Base-by-base conservation (phyloP, 495 filamentous ascomycete species). In the Talaromyces borbonicus region DNA sequence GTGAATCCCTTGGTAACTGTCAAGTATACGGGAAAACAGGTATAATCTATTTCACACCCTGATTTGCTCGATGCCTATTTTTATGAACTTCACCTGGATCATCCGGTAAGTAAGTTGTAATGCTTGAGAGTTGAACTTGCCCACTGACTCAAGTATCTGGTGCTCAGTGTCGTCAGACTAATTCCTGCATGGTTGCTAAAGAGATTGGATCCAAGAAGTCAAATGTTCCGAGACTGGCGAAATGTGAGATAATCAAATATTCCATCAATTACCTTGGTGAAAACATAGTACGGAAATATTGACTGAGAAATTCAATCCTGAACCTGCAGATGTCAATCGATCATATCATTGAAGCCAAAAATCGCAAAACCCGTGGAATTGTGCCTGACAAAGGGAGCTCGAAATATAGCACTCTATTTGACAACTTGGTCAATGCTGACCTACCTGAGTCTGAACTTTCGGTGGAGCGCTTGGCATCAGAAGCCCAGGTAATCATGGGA, bases 391-490 rank as follows among this genome's bases (percentile, higher is more conserved):
- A 38, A 5, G 14, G 14, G 5, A 38, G n/a, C 19, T 16, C 15
- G 6, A 38, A 38, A 38, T 15, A 38, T 14, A 22, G 15, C 19
- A 16, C 23, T 40, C 15, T 16, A 22, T 16, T 40, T 40, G 37
- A 40, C 37, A 4, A 40, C n/a, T 40, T 75, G 7, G 35, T 72
- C 6, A 48, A 62, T 27, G 61, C 57, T 45, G 51, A 61, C 15
- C 51, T 75, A n/a, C 72, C 71, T 0, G 22, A 43, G 0, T 44
- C 55, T 18, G 66, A 70, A 44, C 61, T 45, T 19, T 41, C 42
- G 12, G 27, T 45, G 23, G 42, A 45, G 23, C 42, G 37, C 8
- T n/a, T 40, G 2, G 50, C 52, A 16, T 54, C 63, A 19, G 70
- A 74, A 49, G 62, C 59, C 8, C 43, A 53, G 22, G 53, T 50